These are phyloP conservation scores for Lachancea cidri DNA, from an alignment of 805 yeast genomes.

Conservation along the genomic window DNA sequence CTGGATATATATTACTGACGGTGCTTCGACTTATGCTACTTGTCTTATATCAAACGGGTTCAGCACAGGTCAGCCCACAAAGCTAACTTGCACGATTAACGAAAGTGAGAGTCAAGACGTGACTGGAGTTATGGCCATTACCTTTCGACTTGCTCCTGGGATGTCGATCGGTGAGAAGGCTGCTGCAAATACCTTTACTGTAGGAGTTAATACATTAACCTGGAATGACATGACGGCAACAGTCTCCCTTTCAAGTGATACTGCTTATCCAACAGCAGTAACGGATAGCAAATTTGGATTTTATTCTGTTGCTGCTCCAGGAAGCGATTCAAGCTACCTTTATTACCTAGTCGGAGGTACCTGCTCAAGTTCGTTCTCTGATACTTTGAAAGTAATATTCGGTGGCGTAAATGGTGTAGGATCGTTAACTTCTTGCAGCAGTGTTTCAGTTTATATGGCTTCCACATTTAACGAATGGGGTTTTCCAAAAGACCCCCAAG, in stretches of 20 bases:
- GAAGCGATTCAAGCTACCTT: conserved; percentile 1
- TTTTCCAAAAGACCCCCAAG: conserved; percentile 12
- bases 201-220: conserved; percentile 11
- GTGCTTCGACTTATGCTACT: conserved; percentile 4
- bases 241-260: conserved; percentile 4
- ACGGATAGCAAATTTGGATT: background rate
- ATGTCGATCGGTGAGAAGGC: conserved; percentile 5
- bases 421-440: conserved; percentile 10
- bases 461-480: conserved; percentile 11
- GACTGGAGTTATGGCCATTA: conserved; percentile 4
- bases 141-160: conserved; percentile 11
- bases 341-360: conserved; percentile 10
- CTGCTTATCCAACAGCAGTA: background rate
- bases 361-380: conserved; percentile 9
- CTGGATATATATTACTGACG: conserved; percentile 4
- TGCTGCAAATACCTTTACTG: conserved; percentile 8
- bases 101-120: conserved; percentile 1
- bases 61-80: conserved; percentile 1
- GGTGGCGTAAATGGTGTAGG: conserved; percentile 12
- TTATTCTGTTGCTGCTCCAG: conserved; percentile 1
- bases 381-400: conserved; percentile 8
- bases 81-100: conserved; percentile 4
- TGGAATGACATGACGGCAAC: conserved; percentile 15
- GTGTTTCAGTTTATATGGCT: conserved; percentile 9
- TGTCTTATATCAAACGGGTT: conserved; percentile 6